These are phyloP conservation scores for Cyclotella sp. DNA, from an alignment of 108 stramenopile species.

Conservation along the genomic window DNA sequence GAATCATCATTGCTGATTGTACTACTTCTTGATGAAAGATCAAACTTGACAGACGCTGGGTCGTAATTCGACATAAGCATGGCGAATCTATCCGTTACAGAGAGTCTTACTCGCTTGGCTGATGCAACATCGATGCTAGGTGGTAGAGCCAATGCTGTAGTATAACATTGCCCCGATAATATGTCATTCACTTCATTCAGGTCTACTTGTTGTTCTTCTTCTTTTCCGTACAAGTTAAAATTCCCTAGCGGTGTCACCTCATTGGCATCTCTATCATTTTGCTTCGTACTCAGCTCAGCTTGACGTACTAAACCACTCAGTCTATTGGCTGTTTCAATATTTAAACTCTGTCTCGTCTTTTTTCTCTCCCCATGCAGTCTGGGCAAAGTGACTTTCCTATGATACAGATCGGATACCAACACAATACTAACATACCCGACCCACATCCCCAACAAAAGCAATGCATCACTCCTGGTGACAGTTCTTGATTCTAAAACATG, in stretches of 20 bases:
- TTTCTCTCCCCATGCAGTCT: conserved; percentile 26
- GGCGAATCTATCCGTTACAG: conserved; percentile 43
- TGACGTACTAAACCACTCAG: conserved; percentile 14
- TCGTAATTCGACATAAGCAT: conserved; percentile 51
- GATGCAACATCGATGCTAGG: not conserved
- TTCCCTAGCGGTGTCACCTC: not conserved
- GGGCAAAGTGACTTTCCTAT: conserved; percentile 47
- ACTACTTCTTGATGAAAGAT: not conserved
- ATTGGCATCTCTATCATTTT: conserved; percentile 4
- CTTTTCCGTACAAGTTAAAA: not conserved
- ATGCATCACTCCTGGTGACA: conserved; percentile 25
- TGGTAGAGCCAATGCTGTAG: not conserved
- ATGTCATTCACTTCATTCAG: not conserved
- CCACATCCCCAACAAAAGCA: conserved; percentile 46
- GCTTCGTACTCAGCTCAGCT: not conserved
- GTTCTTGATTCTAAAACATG: conserved; percentile 26
- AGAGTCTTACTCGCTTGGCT: conserved; percentile 19
- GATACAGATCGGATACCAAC: conserved; percentile 54
- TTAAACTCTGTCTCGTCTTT: conserved; percentile 35
- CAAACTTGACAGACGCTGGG: conserved; percentile 24
- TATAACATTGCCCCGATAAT: not conserved
- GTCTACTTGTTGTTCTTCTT: not conserved
- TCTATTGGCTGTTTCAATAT: conserved; percentile 13
- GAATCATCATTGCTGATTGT: conserved; percentile 26
- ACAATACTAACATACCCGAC: conserved; percentile 45